These are phyloP conservation scores for Tuber microsphaerosporum DNA, from an alignment of 495 filamentous ascomycete genomes.

Conservation along the genomic window DNA sequence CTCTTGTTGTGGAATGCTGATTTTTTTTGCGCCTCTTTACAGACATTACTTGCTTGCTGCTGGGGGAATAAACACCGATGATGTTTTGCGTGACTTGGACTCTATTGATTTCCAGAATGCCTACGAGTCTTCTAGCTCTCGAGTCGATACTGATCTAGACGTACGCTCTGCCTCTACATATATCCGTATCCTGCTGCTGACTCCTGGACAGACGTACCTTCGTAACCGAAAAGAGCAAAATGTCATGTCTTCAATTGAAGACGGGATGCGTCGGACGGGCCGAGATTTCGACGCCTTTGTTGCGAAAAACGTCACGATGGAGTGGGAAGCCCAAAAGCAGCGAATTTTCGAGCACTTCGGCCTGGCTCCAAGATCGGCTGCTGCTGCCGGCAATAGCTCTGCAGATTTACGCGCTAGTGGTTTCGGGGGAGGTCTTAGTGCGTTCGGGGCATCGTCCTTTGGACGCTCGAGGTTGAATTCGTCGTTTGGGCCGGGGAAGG, in stretches of 20 bases:
- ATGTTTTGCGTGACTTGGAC: constrained; percentile 40
- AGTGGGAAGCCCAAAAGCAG: constrained; percentile 89
- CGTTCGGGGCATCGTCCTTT: constrained; percentile 54
- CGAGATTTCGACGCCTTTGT: constrained; percentile 86
- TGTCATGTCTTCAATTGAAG: constrained; percentile 79
- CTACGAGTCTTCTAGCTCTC: constrained; percentile 36
- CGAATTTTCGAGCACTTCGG: constrained; percentile 95
- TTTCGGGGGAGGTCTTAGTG: constrained; percentile 31
- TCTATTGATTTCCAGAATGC: constrained; percentile 39
- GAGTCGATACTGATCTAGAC: constrained; percentile 42
- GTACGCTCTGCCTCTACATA: constrained; percentile 15
- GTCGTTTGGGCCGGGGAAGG: constrained; percentile 28
- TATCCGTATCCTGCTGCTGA: constrained; percentile 13
- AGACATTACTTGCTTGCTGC: constrained; percentile 40
- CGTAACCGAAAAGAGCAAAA: constrained; percentile 79
- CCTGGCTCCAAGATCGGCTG: constrained; percentile 53
- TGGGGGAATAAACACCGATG: constrained; percentile 40
- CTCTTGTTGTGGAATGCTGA: constrained; percentile 6
- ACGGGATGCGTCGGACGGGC: constrained; percentile 75
- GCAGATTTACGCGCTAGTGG: constrained; percentile 44
- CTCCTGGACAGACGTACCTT: constrained; percentile 56
- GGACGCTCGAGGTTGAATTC: constrained; percentile 23
- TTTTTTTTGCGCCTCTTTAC: background rate
- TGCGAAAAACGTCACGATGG: constrained; percentile 86
- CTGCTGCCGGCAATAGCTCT: constrained; percentile 45